phyloP scores from a whole-genome alignment of 148 eudicot species.

The Rhododendron mucronatum region DNA sequence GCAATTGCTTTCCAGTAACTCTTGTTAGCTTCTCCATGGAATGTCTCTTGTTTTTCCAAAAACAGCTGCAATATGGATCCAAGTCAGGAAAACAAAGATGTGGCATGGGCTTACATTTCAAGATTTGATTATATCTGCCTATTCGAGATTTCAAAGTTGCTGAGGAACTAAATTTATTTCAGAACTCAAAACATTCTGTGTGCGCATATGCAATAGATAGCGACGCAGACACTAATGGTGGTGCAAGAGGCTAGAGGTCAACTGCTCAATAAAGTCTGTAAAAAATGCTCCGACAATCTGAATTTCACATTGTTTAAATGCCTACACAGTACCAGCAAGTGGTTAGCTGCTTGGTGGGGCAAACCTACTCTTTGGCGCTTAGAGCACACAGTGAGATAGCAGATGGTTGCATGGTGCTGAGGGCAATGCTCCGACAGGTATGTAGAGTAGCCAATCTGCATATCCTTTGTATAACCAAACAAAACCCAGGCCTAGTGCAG shows the following conservation, averaged over 20 bases:
- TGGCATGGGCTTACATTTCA: neutral
- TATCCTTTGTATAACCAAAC: neutral
- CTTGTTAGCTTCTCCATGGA: conserved; percentile 66
- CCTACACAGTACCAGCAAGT: too few relatives aligned
- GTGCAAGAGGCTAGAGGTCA: neutral
- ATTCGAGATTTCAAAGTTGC: neutral
- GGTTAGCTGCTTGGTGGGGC: too few relatives aligned
- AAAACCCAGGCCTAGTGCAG: neutral
- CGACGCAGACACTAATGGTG: neutral
- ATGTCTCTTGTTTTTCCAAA: conserved; percentile 49
- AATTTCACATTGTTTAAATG: neutral
- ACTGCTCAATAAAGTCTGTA: neutral
- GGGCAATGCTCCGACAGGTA: neutral
- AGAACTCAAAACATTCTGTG: neutral
- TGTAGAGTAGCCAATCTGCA: neutral
- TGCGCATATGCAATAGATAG: neutral
- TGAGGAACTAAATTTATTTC: neutral
- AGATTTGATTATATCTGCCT: neutral
- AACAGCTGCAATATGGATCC: conserved; percentile 39
- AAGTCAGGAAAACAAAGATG: neutral
- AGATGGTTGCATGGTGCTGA: neutral
- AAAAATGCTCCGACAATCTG: neutral
- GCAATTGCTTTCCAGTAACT: conserved; percentile 73
- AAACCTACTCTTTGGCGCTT: neutral
- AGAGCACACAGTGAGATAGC: neutral